Conservation (phyloP, 495 filamentous ascomycete genomes). For the Hypoxylon fragiforme region DNA sequence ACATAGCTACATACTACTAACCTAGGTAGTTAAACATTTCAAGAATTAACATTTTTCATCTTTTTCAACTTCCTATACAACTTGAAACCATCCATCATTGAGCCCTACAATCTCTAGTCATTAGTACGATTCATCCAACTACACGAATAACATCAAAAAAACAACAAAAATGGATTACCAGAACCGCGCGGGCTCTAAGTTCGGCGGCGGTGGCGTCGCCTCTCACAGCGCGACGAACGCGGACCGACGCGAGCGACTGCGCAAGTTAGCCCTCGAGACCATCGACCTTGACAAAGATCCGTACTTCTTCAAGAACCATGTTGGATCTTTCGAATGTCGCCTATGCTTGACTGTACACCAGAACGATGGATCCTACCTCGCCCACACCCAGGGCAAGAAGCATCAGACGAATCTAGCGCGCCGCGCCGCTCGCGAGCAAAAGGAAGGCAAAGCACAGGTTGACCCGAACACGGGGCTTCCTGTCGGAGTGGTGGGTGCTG, state of each 20-base stretch:
- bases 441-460: slow-evolving; percentile 75
- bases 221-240: slow-evolving; percentile 92
- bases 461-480: slow-evolving; percentile 76
- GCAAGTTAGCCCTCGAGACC: slow-evolving; percentile 95
- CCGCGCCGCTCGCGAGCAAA: slow-evolving; percentile 89
- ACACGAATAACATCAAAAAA: neutral
- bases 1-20: too few relatives aligned
- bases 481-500: slow-evolving; percentile 73
- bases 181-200: slow-evolving; percentile 96
- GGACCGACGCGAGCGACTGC: slow-evolving; percentile 93
- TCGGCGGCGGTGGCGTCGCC: slow-evolving; percentile 95
- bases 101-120: neutral
- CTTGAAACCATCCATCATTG: too few relatives aligned
- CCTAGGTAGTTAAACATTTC: too few relatives aligned
- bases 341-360: slow-evolving; percentile 99
- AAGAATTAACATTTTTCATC: neutral
- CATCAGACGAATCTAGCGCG: slow-evolving; percentile 99
- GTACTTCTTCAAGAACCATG: slow-evolving; percentile 99
- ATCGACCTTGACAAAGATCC: slow-evolving; percentile 99
- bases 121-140: too few relatives aligned
- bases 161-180: slow-evolving; percentile 61
- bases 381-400: slow-evolving; percentile 97
- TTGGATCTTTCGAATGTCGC: slow-evolving; percentile 96
- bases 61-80: neutral
- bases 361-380: slow-evolving; percentile 98